Evolutionary conservation across 2,329 filamentous ascomycete species (phyloP), one percentile per base, ranked within the genome.

Genomic region (Hymenoscyphus linearis): DNA sequence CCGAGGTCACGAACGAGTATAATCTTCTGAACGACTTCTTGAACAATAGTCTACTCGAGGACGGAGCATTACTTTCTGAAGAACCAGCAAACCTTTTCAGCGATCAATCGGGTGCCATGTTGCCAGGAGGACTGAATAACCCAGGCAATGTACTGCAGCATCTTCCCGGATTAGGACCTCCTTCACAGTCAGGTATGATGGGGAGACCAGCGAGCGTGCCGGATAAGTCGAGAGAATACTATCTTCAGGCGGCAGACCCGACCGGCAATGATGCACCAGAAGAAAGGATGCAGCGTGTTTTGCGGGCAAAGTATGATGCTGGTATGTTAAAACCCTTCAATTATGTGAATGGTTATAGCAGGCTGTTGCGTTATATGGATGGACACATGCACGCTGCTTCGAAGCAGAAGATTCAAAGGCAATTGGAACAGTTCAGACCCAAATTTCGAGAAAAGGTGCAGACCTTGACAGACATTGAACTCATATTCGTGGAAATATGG

Each of bases 401-500:
- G 22, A 92, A 95, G 64, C 89, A 96, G 69, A 95, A 96, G 77
- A 97, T 99, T 64, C 78, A 96, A 52, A 86, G 91, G 63, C 93
- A 96, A 71, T 83, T 99, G 52, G 91, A 96, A 75, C 88, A 90
- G 60, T 99, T 99, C 76, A 83, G 95, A 53, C 95, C 95, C 16
- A 96, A 96, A 72, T 99, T 99, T 72, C 85, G 95, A 64, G 93
- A 98, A 75, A 92, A 96, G 77, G 93, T 96, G 73, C 92, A 98
- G 67, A 87, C 83, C 36, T 79, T 98, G 72, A 97, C 91, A 1
- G 95, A 99, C 75, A 90, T 97, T 74, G 91, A 99, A 75, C 84
- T 99, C 27, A 88, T 98, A 31, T 86, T 93, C 62, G 93, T 98
- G 12, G 95, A 99, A 76, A 97, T 98, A 91, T 98, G 95, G 93